Base-by-base conservation (phyloP, 805 yeast genomes). In the Starmerella apicola region DNA sequence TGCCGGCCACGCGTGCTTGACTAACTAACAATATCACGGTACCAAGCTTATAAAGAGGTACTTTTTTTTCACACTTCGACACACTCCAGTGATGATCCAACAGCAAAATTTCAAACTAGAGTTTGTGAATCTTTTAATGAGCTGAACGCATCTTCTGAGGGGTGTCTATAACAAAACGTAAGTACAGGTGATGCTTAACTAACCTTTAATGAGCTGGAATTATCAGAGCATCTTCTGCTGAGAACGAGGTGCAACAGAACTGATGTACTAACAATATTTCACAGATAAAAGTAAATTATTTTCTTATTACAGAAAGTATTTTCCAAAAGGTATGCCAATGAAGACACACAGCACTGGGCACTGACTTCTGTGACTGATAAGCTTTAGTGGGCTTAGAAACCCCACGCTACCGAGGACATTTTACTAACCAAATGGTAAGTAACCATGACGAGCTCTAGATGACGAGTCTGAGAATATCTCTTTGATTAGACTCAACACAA, bases 271-370 rank as follows among this genome's bases (percentile, higher is more conserved):
- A 45, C 51, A 31, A 32, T n/a, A n/a, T n/a, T n/a, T n/a, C n/a
- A n/a, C n/a, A n/a, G n/a, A n/a, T n/a, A n/a, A n/a, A n/a, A n/a
- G n/a, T n/a, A n/a, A n/a, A n/a, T n/a, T n/a, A n/a, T n/a, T n/a
- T n/a, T n/a, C n/a, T n/a, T n/a, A n/a, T n/a, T n/a, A n/a, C n/a
- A n/a, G n/a, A n/a, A n/a, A n/a, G n/a, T n/a, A n/a, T n/a, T n/a
- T n/a, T 17, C 22, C 34, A 39, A 40, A 36, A 26, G 39, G 50
- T 46, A 47, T 46, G 46, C 49, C 51, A 42, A 72, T 73, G 95
- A 85, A 71, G 95, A 85, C 65, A 61, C 71, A 77, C 71, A 72
- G 95, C 96, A 86, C 96, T 86, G 96, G 96, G 96, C 96, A 85
- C 96, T 78, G 96, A 81, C 64, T 58, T 49, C 52, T 54, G 76